Conservation (phyloP, 2,329 filamentous ascomycete genomes). For the Plectosphaerella plurivora region DNA sequence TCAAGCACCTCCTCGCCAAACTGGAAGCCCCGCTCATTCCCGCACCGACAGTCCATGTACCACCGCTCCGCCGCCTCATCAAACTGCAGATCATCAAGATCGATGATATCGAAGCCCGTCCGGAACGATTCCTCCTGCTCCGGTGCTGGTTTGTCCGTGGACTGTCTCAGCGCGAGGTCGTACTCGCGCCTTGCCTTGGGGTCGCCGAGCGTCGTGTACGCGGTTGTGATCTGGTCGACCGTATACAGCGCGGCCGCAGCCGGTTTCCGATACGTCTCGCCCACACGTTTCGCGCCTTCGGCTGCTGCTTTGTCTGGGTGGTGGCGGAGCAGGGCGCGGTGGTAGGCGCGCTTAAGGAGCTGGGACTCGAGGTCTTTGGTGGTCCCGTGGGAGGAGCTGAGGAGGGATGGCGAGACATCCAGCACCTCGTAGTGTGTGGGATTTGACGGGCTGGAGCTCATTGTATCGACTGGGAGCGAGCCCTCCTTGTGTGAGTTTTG, state of each 20-base stretch:
- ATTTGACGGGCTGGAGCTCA: constrained; percentile 8
- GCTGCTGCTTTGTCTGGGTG: constrained; percentile 57
- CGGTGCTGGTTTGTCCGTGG: constrained; percentile 5
- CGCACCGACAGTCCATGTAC: constrained; percentile 59
- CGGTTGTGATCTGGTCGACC: constrained; percentile 60
- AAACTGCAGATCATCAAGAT: constrained; percentile 59
- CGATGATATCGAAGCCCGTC: constrained; percentile 59
- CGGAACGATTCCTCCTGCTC: constrained; percentile 32
- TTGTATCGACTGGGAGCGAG: not conserved
- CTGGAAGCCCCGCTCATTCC: constrained; percentile 56
- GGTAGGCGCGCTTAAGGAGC: constrained; percentile 60
- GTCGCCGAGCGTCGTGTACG: constrained; percentile 52
- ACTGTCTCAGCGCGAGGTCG: constrained; percentile 27
- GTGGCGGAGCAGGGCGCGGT: constrained; percentile 58
- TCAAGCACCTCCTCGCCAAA: constrained; percentile 57
- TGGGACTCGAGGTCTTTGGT: constrained; percentile 14
- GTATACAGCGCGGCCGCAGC: constrained; percentile 31
- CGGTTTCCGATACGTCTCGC: constrained; percentile 3
- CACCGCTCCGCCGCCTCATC: constrained; percentile 45
- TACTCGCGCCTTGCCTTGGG: constrained; percentile 46
- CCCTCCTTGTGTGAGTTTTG: constrained; percentile 1
- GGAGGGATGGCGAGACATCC: constrained; percentile 43
- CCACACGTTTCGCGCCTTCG: not conserved
- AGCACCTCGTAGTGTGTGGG: constrained; percentile 59
- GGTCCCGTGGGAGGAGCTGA: constrained; percentile 20